These are phyloP conservation scores for Scheffersomyces amazonensis DNA, from an alignment of 805 yeast species.

Conservation along the genomic window DNA sequence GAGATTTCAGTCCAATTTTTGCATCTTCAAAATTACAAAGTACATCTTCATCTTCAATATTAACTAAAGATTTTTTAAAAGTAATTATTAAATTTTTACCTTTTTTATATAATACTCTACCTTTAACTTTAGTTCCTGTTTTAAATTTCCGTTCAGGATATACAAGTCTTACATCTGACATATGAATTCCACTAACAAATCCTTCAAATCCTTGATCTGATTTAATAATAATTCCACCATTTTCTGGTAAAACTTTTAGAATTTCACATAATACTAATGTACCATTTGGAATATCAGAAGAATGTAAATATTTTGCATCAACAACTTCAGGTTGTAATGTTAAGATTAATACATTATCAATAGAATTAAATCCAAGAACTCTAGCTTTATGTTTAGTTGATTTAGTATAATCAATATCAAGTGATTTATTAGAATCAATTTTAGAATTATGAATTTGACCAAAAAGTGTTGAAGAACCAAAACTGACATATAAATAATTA, in stretches of 20 bases:
- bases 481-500: slow-evolving; percentile 52
- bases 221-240: slow-evolving; percentile 64
- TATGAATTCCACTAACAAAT: slow-evolving; percentile 67
- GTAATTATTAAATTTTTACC: slow-evolving; percentile 59
- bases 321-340: slow-evolving; percentile 68
- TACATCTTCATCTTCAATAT: slow-evolving; percentile 55
- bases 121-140: slow-evolving; percentile 77
- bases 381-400: slow-evolving; percentile 77
- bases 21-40: slow-evolving; percentile 38
- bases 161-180: slow-evolving; percentile 78
- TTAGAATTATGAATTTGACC: slow-evolving; percentile 84
- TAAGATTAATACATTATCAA: slow-evolving; percentile 66
- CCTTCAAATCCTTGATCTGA: slow-evolving; percentile 70
- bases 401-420: slow-evolving; percentile 48
- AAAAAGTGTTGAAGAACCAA: slow-evolving; percentile 48
- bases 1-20: slow-evolving; percentile 47
- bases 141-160: slow-evolving; percentile 93
- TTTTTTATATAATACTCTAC: slow-evolving; percentile 59
- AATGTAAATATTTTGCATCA: slow-evolving; percentile 60
- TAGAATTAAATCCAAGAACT: slow-evolving; percentile 62
- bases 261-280: slow-evolving; percentile 53
- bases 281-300: slow-evolving; percentile 77
- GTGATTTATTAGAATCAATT: slow-evolving; percentile 45
- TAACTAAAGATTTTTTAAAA: slow-evolving; percentile 79
- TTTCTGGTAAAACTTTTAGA: slow-evolving; percentile 51